Conservation (phyloP, 2,329 filamentous ascomycete species). For the Calonectria pseudoturangicola region DNA sequence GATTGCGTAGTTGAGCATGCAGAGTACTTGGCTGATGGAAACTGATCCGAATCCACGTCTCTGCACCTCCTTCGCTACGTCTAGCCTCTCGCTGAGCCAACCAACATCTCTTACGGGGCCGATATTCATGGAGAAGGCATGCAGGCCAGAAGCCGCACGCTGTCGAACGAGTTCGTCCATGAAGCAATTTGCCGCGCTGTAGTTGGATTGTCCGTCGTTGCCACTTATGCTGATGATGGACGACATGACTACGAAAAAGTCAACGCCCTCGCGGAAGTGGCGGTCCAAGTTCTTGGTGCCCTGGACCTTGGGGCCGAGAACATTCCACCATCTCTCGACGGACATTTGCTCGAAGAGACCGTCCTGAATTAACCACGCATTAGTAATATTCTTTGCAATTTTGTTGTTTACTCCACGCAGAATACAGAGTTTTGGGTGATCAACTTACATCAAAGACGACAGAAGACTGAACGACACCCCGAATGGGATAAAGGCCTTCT, state of each 20-base stretch:
- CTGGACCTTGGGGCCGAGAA: slow-evolving; percentile 2
- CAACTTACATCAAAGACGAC: slow-evolving; percentile 8
- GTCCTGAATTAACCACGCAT: background rate
- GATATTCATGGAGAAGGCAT: slow-evolving; percentile 7
- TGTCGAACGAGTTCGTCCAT: background rate
- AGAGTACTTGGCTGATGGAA: background rate
- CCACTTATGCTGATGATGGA: background rate
- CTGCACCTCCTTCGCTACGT: background rate
- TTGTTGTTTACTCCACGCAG: background rate
- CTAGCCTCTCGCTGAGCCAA: background rate
- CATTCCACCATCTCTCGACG: slow-evolving; percentile 6
- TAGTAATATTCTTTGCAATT: background rate
- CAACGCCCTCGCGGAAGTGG: background rate
- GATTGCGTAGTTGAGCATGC: slow-evolving; percentile 14
- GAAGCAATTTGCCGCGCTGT: background rate
- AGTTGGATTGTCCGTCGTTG: slow-evolving; percentile 3
- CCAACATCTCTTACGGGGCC: background rate
- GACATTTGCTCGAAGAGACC: slow-evolving; percentile 17
- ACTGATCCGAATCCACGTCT: slow-evolving; percentile 1
- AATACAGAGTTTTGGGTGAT: too few relatives aligned
- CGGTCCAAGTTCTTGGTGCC: slow-evolving; percentile 10
- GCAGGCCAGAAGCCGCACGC: background rate
- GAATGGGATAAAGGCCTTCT: background rate
- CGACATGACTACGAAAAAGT: slow-evolving; percentile 5
- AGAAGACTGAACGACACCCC: slow-evolving; percentile 1